phyloP scores from a whole-genome alignment of 768 basidiomycete species.

The Hortiboletus campestris region DNA sequence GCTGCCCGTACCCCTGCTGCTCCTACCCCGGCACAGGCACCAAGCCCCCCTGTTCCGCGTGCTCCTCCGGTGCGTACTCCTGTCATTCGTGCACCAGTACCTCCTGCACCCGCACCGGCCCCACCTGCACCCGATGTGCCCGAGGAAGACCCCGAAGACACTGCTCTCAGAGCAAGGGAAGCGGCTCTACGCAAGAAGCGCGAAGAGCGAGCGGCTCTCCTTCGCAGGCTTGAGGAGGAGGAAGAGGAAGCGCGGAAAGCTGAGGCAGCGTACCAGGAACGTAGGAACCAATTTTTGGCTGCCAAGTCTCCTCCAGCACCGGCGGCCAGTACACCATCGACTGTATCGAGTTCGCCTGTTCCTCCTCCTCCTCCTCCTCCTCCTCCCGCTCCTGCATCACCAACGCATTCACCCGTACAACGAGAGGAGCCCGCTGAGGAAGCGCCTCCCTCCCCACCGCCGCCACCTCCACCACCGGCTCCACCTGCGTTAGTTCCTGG shows the following conservation, averaged over 20 bases:
- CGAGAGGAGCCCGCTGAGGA: constrained; percentile 13
- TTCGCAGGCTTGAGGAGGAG: constrained; percentile 70
- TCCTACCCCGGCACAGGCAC: constrained; percentile 25
- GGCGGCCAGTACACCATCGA: constrained; percentile 19
- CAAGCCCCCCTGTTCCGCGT: constrained; percentile 19
- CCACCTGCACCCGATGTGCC: constrained; percentile 36
- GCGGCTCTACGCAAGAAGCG: constrained; percentile 68
- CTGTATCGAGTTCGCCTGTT: constrained; percentile 32
- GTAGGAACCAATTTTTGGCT: constrained; percentile 36
- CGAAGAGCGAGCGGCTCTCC: constrained; percentile 65
- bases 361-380: constrained; percentile 38
- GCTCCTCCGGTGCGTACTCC: constrained; percentile 27
- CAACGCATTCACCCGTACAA: constrained; percentile 22
- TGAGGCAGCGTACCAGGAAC: constrained; percentile 40
- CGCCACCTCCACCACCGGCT: constrained; percentile 26
- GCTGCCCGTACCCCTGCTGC: constrained; percentile 13
- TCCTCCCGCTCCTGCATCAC: constrained; percentile 36
- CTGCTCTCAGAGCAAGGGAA: constrained; percentile 62
- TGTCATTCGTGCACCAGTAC: constrained; percentile 27
- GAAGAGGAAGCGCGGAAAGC: constrained; percentile 53
- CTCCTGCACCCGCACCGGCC: constrained; percentile 56
- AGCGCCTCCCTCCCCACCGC: constrained; percentile 33
- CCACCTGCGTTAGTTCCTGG: constrained; percentile 29
- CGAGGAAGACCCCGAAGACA: constrained; percentile 77
- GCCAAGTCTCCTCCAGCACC: constrained; percentile 35